Evolutionary conservation across 495 filamentous ascomycete genomes (phyloP).

Genomic region (Apodospora peruviana): DNA sequence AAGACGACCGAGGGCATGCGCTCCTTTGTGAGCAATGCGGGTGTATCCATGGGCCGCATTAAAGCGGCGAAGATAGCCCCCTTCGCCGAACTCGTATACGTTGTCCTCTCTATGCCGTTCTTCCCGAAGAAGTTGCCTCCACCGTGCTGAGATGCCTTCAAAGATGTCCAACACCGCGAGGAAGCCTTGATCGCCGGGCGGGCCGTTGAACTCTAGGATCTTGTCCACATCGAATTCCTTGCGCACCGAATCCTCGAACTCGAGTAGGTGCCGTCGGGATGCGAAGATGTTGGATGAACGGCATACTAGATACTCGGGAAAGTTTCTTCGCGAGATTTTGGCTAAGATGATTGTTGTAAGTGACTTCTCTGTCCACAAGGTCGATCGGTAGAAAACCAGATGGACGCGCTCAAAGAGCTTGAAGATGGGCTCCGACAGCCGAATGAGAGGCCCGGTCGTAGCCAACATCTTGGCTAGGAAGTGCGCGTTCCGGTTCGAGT

Average conservation of each 20-base stretch:
- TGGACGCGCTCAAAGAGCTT: conserved; percentile 91
- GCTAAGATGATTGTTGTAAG: conserved; percentile 92
- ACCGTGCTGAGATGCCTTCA: conserved; percentile 71
- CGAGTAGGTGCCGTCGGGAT: conserved; percentile 66
- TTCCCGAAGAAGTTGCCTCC: conserved; percentile 66
- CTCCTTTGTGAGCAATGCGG: conserved; percentile 80
- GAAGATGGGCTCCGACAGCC: conserved; percentile 67
- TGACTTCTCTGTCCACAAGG: conserved; percentile 96
- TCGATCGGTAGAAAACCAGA: conserved; percentile 91
- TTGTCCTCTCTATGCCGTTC: conserved; percentile 77
- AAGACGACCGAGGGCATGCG: conserved; percentile 72
- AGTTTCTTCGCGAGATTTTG: conserved; percentile 78
- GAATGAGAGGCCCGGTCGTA: conserved; percentile 75
- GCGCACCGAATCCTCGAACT: conserved; percentile 83
- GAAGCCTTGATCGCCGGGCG: conserved; percentile 56
- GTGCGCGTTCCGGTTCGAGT: conserved; percentile 36
- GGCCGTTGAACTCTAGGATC: conserved; percentile 81
- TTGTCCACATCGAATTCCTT: conserved; percentile 79
- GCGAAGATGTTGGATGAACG: conserved; percentile 85
- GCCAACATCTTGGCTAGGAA: conserved; percentile 65
- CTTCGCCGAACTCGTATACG: conserved; percentile 79
- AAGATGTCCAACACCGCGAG: conserved; percentile 61
- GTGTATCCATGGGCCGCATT: conserved; percentile 93
- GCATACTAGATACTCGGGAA: conserved; percentile 85
- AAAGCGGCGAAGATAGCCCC: conserved; percentile 85